These are phyloP conservation scores for Lactifluus hygrophoroides DNA, from an alignment of 768 basidiomycete genomes.

Conservation along the genomic window DNA sequence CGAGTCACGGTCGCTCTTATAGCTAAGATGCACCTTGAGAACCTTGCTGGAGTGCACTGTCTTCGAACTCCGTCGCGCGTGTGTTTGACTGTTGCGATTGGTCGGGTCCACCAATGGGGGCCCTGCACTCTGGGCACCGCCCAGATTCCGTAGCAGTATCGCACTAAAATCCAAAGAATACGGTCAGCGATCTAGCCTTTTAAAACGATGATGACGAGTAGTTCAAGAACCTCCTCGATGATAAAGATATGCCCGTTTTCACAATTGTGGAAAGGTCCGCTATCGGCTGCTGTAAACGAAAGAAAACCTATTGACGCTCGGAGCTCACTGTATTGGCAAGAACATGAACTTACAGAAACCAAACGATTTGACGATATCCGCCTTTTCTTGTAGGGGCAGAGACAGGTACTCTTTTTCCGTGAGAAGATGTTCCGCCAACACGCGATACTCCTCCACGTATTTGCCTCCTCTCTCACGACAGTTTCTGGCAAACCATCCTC, in stretches of 20 bases:
- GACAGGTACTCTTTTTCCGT: conserved; percentile 19
- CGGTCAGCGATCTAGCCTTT: not conserved
- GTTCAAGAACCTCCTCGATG: conserved; percentile 40
- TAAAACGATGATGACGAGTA: no score
- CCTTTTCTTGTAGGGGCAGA: conserved; percentile 21
- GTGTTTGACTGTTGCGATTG: conserved; percentile 35
- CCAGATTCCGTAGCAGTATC: conserved; percentile 45
- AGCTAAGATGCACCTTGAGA: not conserved
- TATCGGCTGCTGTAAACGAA: conserved; percentile 20
- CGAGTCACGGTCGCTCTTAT: no score
- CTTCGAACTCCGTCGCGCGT: conserved; percentile 38
- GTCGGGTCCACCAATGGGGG: conserved; percentile 38
- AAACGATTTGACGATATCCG: conserved; percentile 23
- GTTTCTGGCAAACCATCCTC: conserved; percentile 24
- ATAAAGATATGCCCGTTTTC: conserved; percentile 53
- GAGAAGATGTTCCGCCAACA: conserved; percentile 15
- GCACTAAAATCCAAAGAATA: conserved; percentile 31
- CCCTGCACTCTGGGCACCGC: conserved; percentile 50
- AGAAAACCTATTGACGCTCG: not conserved
- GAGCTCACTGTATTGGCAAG: no score
- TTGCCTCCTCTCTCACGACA: conserved; percentile 20
- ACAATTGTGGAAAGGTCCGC: conserved; percentile 28
- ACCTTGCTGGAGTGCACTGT: conserved; percentile 29
- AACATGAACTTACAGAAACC: conserved; percentile 20
- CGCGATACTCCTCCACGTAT: conserved; percentile 19